Evolutionary conservation across 2,329 filamentous ascomycete species (phyloP).

Genomic region (Diaporthe citri): DNA sequence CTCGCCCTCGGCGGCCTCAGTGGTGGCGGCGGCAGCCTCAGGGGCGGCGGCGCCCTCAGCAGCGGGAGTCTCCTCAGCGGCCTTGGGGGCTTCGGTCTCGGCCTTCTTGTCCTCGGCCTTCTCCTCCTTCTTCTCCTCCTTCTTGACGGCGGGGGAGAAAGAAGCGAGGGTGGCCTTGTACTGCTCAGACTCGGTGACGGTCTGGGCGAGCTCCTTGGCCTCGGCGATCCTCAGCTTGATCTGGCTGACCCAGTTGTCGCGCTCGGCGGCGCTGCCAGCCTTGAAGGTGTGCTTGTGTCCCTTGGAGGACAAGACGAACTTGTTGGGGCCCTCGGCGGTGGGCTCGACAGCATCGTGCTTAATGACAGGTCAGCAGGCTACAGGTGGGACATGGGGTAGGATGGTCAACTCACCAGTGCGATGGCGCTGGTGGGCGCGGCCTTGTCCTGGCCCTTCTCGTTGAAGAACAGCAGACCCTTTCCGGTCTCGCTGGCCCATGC

Average conservation of each 20-base stretch:
- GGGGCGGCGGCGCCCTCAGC: constrained; percentile 48
- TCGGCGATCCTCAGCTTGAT: constrained; percentile 86
- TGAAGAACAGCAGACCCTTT: constrained; percentile 93
- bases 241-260: constrained; percentile 91
- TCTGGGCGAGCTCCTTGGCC: constrained; percentile 83
- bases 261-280: constrained; percentile 79
- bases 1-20: constrained; percentile 45
- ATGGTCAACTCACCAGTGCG: constrained; percentile 76
- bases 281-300: constrained; percentile 96
- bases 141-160: constrained; percentile 64
- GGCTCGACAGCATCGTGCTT: constrained; percentile 77
- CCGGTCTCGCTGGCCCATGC: constrained; percentile 95
- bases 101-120: constrained; percentile 46
- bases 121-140: constrained; percentile 60
- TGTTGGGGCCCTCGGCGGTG: constrained; percentile 79
- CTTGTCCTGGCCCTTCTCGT: constrained; percentile 88
- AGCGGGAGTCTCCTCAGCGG: constrained; percentile 50
- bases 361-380: neutral
- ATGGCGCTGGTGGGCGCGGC: constrained; percentile 83
- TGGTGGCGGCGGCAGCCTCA: constrained; percentile 52
- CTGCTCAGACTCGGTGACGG: constrained; percentile 81
- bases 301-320: constrained; percentile 88
- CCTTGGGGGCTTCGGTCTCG: constrained; percentile 48
- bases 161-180: constrained; percentile 91
- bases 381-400: neutral